Percentiles rank a stretch among this genome's conserved stretches.
These are phyloP conservation scores for Fusarium sp. DNA, from an alignment of 2,329 filamentous ascomycete species.

Conservation along the genomic window DNA sequence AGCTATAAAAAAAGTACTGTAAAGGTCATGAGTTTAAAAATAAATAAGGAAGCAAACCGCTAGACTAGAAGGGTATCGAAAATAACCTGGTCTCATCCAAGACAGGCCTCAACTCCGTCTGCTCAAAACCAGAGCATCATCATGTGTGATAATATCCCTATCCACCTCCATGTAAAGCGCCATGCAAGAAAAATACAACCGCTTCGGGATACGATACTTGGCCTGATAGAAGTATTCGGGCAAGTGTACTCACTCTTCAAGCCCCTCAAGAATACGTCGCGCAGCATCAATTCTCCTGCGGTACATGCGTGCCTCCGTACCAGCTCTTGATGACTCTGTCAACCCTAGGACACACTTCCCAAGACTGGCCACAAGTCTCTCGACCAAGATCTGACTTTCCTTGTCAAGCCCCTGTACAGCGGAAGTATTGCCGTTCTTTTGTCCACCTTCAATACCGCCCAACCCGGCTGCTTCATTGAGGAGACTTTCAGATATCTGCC, in stretches of 20 bases:
- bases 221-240: not conserved
- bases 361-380: slow-evolving; percentile 68
- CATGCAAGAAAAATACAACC: slow-evolving; percentile 19
- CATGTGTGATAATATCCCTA: slow-evolving; percentile 16
- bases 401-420: slow-evolving; percentile 59
- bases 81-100: slow-evolving; percentile 41
- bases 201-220: slow-evolving; percentile 1
- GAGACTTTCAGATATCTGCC: slow-evolving; percentile 59
- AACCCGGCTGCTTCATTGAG: slow-evolving; percentile 59
- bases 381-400: slow-evolving; percentile 70
- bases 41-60: slow-evolving; percentile 25
- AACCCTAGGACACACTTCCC: slow-evolving; percentile 69
- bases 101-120: slow-evolving; percentile 37
- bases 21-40: not conserved
- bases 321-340: slow-evolving; percentile 63
- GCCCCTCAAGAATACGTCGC: slow-evolving; percentile 76
- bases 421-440: slow-evolving; percentile 45
- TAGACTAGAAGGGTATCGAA: slow-evolving; percentile 45
- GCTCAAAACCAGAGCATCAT: slow-evolving; percentile 38
- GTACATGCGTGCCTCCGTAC: slow-evolving; percentile 70
- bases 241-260: slow-evolving; percentile 56
- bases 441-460: slow-evolving; percentile 48
- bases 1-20: not conserved
- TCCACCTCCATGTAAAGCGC: slow-evolving; percentile 26
- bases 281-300: slow-evolving; percentile 80